Base-by-base conservation (phyloP, 305 asterid species). In the Stenogyne calaminthoides region DNA sequence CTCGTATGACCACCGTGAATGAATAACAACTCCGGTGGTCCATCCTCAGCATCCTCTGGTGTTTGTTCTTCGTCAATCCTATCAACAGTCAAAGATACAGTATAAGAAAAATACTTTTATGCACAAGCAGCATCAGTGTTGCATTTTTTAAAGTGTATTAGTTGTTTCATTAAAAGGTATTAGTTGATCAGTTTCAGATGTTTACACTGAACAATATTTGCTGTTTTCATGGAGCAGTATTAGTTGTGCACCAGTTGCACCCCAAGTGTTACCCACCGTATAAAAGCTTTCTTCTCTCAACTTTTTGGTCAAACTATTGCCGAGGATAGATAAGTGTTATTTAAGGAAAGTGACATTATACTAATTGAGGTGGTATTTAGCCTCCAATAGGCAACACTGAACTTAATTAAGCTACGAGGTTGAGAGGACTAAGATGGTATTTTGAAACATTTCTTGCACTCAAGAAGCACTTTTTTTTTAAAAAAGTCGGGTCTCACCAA, bases 1-100 rank as follows among this genome's bases (percentile, higher is more conserved):
- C 98, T 93, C 2, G 98, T 90, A 69, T 93, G 98, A 9, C 98
- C 98, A 8, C 98, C 98, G 4, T 93, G 98, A 71, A 93, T 91
- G 83, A 93, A 93, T 29, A 93, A 83, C 77, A 93, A 67, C 89
- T 93, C 98, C 1, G 98, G 95, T 14, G 97, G 97, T 47, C 98
- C 98, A 75, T 93, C 98, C 77, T 90, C 95, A 0, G 93, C 89
- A 57, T 93, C 98, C 78, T 93, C 97, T 1, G 95, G 87, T 7
- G 90, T 86, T 72, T 90, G 98, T 76, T 84, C 93, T 76, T 87
- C 96, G 9, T 89, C 98, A 32, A 93, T 93, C 87, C 98, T 93
- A 42, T 67, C 36, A 78, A 20, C 5, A 7, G 27, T 16, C 14
- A 54, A 54, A 54, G 59, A 18, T 18, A 52, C 6, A 54, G 27